Evolutionary conservation across 2,329 filamentous ascomycete genomes (phyloP).

Genomic region (Fusarium redolens): DNA sequence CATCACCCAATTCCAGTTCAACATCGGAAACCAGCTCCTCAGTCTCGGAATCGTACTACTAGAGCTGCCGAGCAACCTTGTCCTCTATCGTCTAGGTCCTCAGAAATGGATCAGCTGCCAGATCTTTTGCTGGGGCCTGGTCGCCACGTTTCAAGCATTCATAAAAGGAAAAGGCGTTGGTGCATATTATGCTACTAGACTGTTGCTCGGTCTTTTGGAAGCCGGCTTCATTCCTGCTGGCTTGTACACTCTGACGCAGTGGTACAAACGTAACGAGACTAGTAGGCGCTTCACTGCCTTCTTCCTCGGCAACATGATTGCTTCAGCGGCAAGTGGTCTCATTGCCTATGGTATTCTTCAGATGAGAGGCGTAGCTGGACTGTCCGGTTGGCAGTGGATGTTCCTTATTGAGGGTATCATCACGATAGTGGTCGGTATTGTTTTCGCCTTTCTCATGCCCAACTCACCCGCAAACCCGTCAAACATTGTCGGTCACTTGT

Average conservation of each 20-base stretch:
- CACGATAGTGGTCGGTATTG: not conserved
- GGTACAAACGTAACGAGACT: constrained; percentile 58
- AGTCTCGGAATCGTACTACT: not conserved
- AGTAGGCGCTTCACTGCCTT: constrained; percentile 57
- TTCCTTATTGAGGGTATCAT: not conserved
- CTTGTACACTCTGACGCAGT: constrained; percentile 57
- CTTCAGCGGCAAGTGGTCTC: constrained; percentile 44
- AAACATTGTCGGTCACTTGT: not conserved
- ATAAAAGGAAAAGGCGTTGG: not conserved
- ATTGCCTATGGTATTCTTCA: not conserved
- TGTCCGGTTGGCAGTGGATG: constrained; percentile 55
- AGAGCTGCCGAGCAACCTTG: constrained; percentile 2
- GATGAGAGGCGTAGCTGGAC: constrained; percentile 36
- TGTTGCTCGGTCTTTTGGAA: not conserved
- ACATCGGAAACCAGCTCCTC: not conserved
- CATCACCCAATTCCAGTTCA: constrained; percentile 49
- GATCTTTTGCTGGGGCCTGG: not conserved
- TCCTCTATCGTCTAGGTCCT: not conserved
- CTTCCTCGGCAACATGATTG: constrained; percentile 57
- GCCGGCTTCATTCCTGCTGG: constrained; percentile 50
- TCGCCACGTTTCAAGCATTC: not conserved
- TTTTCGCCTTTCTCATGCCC: not conserved
- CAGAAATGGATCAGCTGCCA: constrained; percentile 6
- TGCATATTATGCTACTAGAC: not conserved
- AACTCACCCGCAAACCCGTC: not conserved